Evolutionary conservation across 129 eudicot species (phyloP), one percentile per base, ranked within the genome.

Genomic region (Centaurea solstitialis): DNA sequence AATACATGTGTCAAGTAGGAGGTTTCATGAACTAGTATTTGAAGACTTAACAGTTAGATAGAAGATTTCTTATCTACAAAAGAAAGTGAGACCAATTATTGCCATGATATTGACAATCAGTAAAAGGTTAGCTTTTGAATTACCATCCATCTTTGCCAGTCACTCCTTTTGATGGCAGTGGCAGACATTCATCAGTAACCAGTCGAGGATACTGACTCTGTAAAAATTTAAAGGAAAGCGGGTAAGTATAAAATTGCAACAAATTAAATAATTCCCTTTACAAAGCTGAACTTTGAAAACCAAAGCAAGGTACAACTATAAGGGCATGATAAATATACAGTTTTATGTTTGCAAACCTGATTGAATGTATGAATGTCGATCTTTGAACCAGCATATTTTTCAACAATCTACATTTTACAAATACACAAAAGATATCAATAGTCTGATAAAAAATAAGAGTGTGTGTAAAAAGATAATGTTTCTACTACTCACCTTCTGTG

Each of bases 141-240:
- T 86, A 96, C 99, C 99, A 96, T 88, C 94, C 98, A 88, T 96
- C 99, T 82, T 96, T 96, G 87, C 99, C 91, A 62, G 92, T 43
- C 76, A 87, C 87, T 13, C 97, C 97, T 88, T 93, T 93, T 41
- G 90, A 85, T 53, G 99, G 97, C 68, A 96, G 87, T 68, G 99
- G 99, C 73, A 71, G 61, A 81, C 88, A 93, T 67, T 96, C 98
- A 45, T 96, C 98, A 85, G 80, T 87, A 80, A 89, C 99, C 83
- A 96, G 64, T 80, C 99, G 98, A 79, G 99, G 99, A 83, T 89
- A 96, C 70, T 96, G 98, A 76, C 97, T 91, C 98, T 96, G 95
- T 74, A 75, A 57, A 38, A 47, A 79, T 81, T 40, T 41, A n/a
- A 68, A 39, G 66, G 15, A 13, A 65, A 74, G 64, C 57, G 84